Base-by-base conservation (phyloP, 306 rosid species). In the Sphenostylis stenocarpa region DNA sequence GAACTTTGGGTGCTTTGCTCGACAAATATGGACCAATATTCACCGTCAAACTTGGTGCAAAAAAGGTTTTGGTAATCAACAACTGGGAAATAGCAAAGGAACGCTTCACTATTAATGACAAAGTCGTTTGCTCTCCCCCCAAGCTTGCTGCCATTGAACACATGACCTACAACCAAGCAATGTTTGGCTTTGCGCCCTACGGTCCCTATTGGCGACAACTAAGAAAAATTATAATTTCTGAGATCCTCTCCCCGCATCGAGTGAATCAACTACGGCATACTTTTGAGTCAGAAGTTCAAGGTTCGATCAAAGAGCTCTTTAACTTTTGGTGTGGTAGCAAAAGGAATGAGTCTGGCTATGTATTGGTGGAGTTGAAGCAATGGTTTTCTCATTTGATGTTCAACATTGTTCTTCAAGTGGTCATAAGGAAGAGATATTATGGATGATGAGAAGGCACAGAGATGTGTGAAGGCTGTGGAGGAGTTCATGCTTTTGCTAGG, bases 61-160 rank as follows among this genome's bases (percentile, higher is more conserved):
- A 15, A 7, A 43, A 4, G 1, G 70, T 39, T 28, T 4, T 80
- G 48, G 58, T 84, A 1, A 52, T 84, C 31, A 81, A 62, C 48
- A 72, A 60, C 15, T 51, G 51, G 80, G 75, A 84, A 65, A 6
- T 41, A 7, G 83, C 77, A 0, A 84, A 84, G 15, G 87, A 77
- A 38, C 80, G 87, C 14, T 80, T 80, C 77, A 80, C 85, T 36
- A 84, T 15, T 60, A 60, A 67, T 1, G 83, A 84, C 73, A 24
- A 6, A 0, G 71, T 3, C 11, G 73, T 77, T 70, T 41, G 73
- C 0, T 77, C 75, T 20, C 78, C 78, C 6, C 87, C 87, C 1
- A 41, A 43, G 0, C 36, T 28, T 2, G 7, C 29, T 1, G 71
- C 80, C 0, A 1, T 10, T 3, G 41, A 77, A 36, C 66, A 4